A percentile compares a stretch with the other conserved stretches of the same genome.
These are phyloP conservation scores for Hypomyces rosellus DNA, from an alignment of 2,329 filamentous ascomycete genomes.

Conservation along the genomic window DNA sequence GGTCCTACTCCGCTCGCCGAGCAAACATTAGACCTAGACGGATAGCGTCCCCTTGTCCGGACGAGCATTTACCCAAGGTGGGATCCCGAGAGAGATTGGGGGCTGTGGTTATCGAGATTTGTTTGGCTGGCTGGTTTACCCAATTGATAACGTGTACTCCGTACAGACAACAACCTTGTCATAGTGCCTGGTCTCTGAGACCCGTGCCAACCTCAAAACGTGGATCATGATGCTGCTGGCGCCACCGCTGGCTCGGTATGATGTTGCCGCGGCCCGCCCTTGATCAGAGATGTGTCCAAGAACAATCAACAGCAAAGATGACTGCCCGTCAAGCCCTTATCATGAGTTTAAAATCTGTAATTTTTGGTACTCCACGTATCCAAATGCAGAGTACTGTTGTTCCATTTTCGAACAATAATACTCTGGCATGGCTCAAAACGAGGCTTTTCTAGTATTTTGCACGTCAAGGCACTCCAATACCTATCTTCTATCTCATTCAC, in stretches of 20 bases:
- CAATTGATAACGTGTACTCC: neutral
- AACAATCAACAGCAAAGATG: conserved; percentile 1
- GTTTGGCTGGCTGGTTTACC: neutral
- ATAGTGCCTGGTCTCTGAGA: neutral
- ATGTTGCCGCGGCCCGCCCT: conserved; percentile 7
- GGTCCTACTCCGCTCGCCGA: neutral
- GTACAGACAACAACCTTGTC: neutral
- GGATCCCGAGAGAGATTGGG: conserved; percentile 1
- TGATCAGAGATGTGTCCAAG: neutral
- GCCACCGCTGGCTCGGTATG: neutral
- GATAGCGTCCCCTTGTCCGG: neutral
- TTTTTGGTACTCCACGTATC: too few species aligned
- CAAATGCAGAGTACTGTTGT: too few species aligned
- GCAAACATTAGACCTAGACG: neutral
- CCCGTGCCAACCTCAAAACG: neutral
- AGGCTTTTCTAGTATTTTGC: too few species aligned
- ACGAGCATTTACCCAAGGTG: conserved; percentile 2
- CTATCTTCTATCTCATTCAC: too few species aligned
- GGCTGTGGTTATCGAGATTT: neutral
- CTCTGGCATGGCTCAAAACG: too few species aligned
- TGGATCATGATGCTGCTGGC: neutral
- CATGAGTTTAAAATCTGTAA: too few species aligned
- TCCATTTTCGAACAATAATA: too few species aligned
- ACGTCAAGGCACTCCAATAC: too few species aligned
- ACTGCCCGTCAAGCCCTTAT: neutral